Evolutionary conservation across 1,284 basidiomycete genomes (phyloP), one percentile per base, ranked within the genome.

Genomic region (Pseudozyma sp.): DNA sequence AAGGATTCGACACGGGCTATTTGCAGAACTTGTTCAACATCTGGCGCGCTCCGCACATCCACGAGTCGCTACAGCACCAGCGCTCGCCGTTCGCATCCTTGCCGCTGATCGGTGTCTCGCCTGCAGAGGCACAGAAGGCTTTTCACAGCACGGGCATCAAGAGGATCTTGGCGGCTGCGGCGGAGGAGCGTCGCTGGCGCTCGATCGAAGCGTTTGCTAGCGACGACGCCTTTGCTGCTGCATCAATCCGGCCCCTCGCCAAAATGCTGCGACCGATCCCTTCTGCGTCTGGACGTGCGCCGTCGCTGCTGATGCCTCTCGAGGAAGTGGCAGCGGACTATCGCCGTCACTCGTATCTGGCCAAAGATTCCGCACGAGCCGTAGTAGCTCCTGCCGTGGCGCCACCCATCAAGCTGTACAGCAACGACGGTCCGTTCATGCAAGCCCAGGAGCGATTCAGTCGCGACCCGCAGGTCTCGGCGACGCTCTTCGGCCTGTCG

Each of bases 401-500:
- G 0, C 94, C 96, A 1, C 89, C 92, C 0, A 91, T 96, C 72
- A 85, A 89, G 39, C 86, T 93, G 53, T 88, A 90, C 75, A 92
- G 91, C 79, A 89, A 89, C 44, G 89, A 94, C 81, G 90, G 93
- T 47, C 89, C 90, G 5, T 97, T 93, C 86, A 84, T 92, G 46
- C 92, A 96, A 81, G 87, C 87, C 39, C 90, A 93, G 84, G 85
- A 88, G 10, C 88, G 88, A 31, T 68, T 90, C 31, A 69, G 80
- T 16, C 80, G 80, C 66, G 87, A 88, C 60, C 78, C 92, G 9
- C 75, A 90, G 44, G 91, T 94, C 82, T 89, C 91, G 4, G 85
- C 92, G 30, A 90, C 90, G 5, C 84, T 99, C 29, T 98, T 93
- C 84, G 97, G 97, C n/a, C 84, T 96, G 19, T 90, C 94, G 1